Evolutionary conservation across 2,329 filamentous ascomycete genomes (phyloP).

Genomic region (Cladobotryum protrusum): DNA sequence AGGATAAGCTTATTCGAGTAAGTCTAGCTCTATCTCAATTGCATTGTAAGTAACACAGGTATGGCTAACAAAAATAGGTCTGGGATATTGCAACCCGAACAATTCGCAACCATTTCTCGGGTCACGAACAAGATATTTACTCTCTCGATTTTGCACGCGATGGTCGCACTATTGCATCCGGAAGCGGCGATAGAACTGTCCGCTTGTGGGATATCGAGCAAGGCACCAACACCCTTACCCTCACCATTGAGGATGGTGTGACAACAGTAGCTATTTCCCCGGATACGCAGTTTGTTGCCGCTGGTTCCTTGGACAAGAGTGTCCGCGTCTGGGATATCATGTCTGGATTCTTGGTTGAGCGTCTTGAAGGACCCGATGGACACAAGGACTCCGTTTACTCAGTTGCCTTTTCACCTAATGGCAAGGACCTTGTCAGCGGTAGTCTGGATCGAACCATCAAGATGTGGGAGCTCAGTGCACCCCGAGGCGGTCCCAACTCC

Average conservation of each 20-base stretch:
- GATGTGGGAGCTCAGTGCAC: constrained; percentile 89
- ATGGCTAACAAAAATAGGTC: constrained; percentile 52
- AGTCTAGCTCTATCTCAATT: constrained; percentile 28
- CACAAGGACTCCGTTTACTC: constrained; percentile 97
- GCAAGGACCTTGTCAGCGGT: constrained; percentile 87
- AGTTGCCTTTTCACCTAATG: constrained; percentile 91
- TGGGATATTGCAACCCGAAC: constrained; percentile 84
- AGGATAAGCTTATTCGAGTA: constrained; percentile 95
- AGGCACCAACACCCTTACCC: constrained; percentile 72
- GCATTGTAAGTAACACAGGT: background rate
- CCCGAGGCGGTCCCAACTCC: constrained; percentile 59
- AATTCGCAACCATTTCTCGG: constrained; percentile 90
- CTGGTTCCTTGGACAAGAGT: constrained; percentile 93
- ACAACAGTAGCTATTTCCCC: constrained; percentile 97
- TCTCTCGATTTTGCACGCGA: constrained; percentile 92
- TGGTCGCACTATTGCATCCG: constrained; percentile 89
- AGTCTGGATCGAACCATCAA: constrained; percentile 98
- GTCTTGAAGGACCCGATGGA: constrained; percentile 85
- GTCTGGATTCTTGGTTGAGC: constrained; percentile 79
- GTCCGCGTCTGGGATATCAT: constrained; percentile 94
- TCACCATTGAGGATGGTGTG: constrained; percentile 93
- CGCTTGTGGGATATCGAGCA: constrained; percentile 93
- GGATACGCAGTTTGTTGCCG: constrained; percentile 88
- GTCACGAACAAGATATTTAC: constrained; percentile 98
- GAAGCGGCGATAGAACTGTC: constrained; percentile 89